phyloP scores from a whole-genome alignment of 108 stramenopile species.

The Pseudonitzschia pungens region DNA sequence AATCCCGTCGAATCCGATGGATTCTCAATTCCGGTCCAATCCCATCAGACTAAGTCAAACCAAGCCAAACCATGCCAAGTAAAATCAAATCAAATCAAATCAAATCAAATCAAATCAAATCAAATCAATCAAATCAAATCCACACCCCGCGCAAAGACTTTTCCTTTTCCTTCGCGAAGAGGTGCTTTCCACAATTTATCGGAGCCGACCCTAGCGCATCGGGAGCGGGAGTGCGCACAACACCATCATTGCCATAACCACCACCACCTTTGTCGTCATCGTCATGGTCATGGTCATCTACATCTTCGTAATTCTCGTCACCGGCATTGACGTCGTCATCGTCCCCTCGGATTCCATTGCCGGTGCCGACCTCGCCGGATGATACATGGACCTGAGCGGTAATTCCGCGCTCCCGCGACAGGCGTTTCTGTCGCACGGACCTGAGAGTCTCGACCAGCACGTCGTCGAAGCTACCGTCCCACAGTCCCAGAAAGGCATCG shows the following conservation, averaged over 20 bases:
- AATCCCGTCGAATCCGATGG: background rate
- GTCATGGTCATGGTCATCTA: too few species aligned
- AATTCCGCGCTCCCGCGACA: background rate
- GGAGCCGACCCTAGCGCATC: constrained; percentile 15
- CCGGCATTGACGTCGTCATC: too few species aligned
- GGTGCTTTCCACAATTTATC: constrained; percentile 14
- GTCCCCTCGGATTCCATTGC: too few species aligned
- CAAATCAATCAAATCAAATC: constrained; percentile 13
- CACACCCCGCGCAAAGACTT: constrained; percentile 39
- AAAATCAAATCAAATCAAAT: too few species aligned
- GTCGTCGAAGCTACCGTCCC: constrained; percentile 20
- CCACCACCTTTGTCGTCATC: too few species aligned
- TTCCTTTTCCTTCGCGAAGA: constrained; percentile 37
- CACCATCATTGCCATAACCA: background rate
- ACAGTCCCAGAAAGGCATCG: constrained; percentile 61
- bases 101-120: too few species aligned
- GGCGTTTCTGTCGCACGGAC: constrained; percentile 16
- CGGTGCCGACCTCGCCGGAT: background rate
- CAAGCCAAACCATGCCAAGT: too few species aligned
- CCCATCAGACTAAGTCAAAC: too few species aligned
- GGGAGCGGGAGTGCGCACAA: background rate
- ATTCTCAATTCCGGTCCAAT: too few species aligned
- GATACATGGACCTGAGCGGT: too few species aligned
- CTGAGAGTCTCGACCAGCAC: constrained; percentile 7
- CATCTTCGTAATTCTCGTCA: too few species aligned